Percentiles rank a stretch among this genome's conserved stretches.
Evolutionary conservation across 495 filamentous ascomycete species (phyloP).

Genomic region (Bryoglossum gracile): DNA sequence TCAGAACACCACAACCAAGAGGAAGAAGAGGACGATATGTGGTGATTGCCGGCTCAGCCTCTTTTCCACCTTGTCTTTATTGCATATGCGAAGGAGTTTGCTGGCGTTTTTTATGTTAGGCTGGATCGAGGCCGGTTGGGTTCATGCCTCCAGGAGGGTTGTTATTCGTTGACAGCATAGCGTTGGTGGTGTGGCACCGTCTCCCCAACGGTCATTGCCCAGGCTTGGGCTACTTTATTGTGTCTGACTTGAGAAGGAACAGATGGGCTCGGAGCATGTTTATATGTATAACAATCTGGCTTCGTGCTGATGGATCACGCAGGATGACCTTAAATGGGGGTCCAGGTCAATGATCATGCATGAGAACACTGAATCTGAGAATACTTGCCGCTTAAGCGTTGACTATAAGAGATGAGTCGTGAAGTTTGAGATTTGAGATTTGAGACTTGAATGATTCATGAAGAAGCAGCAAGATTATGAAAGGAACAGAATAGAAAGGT

Average conservation of each 20-base stretch:
- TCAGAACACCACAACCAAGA: slow-evolving; percentile 14
- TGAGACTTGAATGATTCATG: too few species aligned
- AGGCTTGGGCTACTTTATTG: slow-evolving; percentile 7
- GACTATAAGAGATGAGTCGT: too few species aligned
- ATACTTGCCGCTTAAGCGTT: too few species aligned
- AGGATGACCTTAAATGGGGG: too few species aligned
- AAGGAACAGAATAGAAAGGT: too few species aligned
- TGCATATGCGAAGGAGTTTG: slow-evolving; percentile 28
- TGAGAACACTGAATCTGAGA: too few species aligned
- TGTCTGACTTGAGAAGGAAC: slow-evolving; percentile 14
- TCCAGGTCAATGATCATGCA: slow-evolving; percentile 4
- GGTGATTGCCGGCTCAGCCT: slow-evolving; percentile 15
- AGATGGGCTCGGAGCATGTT: slow-evolving; percentile 10
- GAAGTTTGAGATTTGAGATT: too few species aligned
- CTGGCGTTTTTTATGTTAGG: slow-evolving; percentile 14
- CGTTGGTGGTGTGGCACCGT: slow-evolving; percentile 11
- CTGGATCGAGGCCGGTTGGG: slow-evolving; percentile 15
- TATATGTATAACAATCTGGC: slow-evolving; percentile 19
- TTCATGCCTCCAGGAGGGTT: slow-evolving; percentile 6
- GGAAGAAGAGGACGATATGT: slow-evolving; percentile 26
- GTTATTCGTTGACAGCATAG: slow-evolving; percentile 24
- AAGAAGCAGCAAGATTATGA: too few species aligned
- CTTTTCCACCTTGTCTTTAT: slow-evolving; percentile 6
- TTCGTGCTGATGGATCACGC: not conserved
- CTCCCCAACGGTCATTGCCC: not conserved